Evolutionary conservation across 164 flowering plant species (phyloP), one percentile per base, ranked within the genome.

Genomic region (grape (Vitis vinifera)): DNA sequence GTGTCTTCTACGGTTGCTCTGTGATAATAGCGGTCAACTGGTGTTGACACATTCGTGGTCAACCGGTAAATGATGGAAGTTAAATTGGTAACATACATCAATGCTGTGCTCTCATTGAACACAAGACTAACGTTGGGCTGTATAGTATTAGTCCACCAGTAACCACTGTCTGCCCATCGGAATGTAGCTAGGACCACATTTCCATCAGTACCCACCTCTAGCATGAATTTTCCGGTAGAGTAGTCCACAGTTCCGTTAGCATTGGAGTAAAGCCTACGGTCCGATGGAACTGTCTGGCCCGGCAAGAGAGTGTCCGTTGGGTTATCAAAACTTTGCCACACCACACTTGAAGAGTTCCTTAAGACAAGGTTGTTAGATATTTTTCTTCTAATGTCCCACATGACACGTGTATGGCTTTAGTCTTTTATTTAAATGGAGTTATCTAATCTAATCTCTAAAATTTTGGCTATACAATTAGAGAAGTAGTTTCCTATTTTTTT

Each of bases 321-420:
- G 55, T 3, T 47, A 69, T 65, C 47, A 29, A 69, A 74, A 62
- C 77, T 74, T 65, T 74, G 66, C 77, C 77, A 74, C 3, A 66
- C 49, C 49, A 65, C 15, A 19, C 49, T 47, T 10, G 66, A 44
- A 8, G 58, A 27, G 50, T 65, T 56, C 44, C 10, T 58, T 56
- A 75, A 56, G 10, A 75, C 62, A 48, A 75, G 66, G 50, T 75
- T 75, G 31, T n/a, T n/a, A n/a, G n/a, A n/a, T n/a, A n/a, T n/a
- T n/a, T n/a, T n/a, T n/a, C n/a, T n/a, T n/a, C n/a, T n/a, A n/a
- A n/a, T n/a, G n/a, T n/a, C n/a, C n/a, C n/a, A n/a, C n/a, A n/a
- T n/a, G n/a, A n/a, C n/a, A n/a, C n/a, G n/a, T n/a, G n/a, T n/a
- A n/a, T n/a, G n/a, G n/a, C n/a, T n/a, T n/a, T n/a, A n/a, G n/a